Evolutionary conservation across 2,329 filamentous ascomycete species (phyloP).

Genomic region (Phaeophleospora eucalypticola): DNA sequence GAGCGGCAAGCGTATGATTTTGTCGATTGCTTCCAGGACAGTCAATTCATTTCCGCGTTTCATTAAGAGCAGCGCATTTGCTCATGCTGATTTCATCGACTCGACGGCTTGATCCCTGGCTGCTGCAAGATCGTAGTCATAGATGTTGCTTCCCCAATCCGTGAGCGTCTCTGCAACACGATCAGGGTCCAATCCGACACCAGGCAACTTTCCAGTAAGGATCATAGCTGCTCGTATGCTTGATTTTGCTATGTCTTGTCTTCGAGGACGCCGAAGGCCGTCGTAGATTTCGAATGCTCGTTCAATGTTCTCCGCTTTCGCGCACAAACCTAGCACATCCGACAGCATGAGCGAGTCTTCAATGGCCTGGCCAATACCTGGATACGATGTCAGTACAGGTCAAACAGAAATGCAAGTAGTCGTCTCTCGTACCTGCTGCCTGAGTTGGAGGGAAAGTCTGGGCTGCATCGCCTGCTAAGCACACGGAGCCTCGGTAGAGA

Average conservation of each 20-base stretch:
- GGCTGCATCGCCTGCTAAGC: constrained; percentile 15
- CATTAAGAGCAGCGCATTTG: too few relatives aligned
- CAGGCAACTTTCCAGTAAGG: constrained; percentile 2
- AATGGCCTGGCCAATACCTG: constrained; percentile 16
- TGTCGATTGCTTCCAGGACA: too few relatives aligned
- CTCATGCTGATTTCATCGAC: too few relatives aligned
- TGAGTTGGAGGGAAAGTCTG: constrained; percentile 15
- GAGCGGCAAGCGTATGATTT: too few relatives aligned
- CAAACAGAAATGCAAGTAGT: background rate
- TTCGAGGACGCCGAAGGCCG: constrained; percentile 9
- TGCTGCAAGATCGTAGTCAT: too few relatives aligned
- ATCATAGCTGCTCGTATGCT: constrained; percentile 4
- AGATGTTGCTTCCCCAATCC: background rate
- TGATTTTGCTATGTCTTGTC: constrained; percentile 4
- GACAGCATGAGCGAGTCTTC: constrained; percentile 20
- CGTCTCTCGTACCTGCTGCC: constrained; percentile 8
- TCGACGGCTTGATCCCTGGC: too few relatives aligned
- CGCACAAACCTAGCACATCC: constrained; percentile 45
- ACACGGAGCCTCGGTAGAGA: constrained; percentile 4
- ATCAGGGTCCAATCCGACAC: constrained; percentile 1
- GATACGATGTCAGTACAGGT: background rate
- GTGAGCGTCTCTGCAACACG: background rate
- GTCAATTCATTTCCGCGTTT: too few relatives aligned
- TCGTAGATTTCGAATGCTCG: constrained; percentile 26
- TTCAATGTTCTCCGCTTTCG: constrained; percentile 31